Conservation (phyloP, 345 rosid genomes). For the Anastatica hierochuntica region DNA sequence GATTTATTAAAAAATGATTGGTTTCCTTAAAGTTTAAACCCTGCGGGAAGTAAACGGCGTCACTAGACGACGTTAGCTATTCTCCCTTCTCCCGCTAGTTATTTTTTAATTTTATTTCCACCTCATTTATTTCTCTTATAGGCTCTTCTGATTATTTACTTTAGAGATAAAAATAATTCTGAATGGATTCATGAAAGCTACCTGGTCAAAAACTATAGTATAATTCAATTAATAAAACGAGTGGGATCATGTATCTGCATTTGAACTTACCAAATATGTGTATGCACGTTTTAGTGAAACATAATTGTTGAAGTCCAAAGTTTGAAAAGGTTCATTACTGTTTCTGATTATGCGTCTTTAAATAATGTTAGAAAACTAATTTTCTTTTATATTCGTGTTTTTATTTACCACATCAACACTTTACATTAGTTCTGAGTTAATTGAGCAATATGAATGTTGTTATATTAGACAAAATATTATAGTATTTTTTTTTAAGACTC, state of each 20-base stretch:
- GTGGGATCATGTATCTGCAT: background rate
- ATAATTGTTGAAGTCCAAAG: background rate
- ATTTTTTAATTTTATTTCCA: no score
- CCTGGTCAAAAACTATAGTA: no score
- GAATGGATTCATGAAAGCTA: no score
- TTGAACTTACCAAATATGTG: background rate
- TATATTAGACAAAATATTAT: background rate
- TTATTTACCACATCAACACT: no score
- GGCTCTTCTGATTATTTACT: no score
- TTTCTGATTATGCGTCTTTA: background rate
- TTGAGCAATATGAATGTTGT: background rate
- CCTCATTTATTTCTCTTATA: no score
- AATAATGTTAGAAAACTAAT: background rate
- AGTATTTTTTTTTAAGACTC: no score
- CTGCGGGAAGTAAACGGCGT: conserved; percentile 27
- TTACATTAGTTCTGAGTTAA: no score
- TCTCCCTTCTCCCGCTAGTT: no score
- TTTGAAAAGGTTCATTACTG: background rate
- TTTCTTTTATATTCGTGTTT: background rate
- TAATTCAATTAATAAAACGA: background rate
- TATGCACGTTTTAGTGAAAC: no score
- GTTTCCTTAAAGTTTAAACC: conserved; percentile 6
- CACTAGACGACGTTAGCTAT: conserved; percentile 30
- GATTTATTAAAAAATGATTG: conserved; percentile 31
- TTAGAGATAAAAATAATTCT: no score